Evolutionary conservation across 371 early-diverging fungal genomes (phyloP), one percentile per base, ranked within the genome.

Genomic region (Mycotypha africana): DNA sequence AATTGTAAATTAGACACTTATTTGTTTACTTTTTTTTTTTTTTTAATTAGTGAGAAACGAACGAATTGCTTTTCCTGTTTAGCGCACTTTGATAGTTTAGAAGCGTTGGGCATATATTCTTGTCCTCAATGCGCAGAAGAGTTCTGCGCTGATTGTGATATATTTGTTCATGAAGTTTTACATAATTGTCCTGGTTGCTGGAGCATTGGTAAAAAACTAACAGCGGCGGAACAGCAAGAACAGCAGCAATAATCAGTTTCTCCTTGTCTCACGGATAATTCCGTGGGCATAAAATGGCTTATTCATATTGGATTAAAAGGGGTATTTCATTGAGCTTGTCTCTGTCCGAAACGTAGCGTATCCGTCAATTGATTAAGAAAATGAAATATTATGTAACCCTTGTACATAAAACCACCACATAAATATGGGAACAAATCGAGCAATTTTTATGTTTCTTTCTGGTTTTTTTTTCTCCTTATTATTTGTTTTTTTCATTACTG

Each of bases 81-180:
- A 38, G 42, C 45, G 8, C 51, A 54, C 14, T 74, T 69, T 42
- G 71, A 74, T 20, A 65, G 63, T 25, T 36, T 51, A 37, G 70
- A 63, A 33, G 57, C 46, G 1, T 46, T 21, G 19, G 93, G 76
- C 53, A 28, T 28, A 28, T n/a, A n/a, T n/a, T 67, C 78, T 26
- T 97, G 97, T 57, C 83, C 84, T 11, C 66, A 78, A 24, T 97
- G 97, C 58, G 50, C 64, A 8, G 70, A 86, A 24, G 74, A 75
- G n/a, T 93, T 91, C 54, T 97, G 97, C 51, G 56, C 90, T 26
- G 96, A 95, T 24, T 97, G 97, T 60, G 97, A 97, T 67, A 58
- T 91, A 6, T 97, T 86, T 64, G 76, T 92, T 11, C 97, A 97
- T 60, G 95, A 95, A 53, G 85, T 86, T 10, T 69, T 97, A 30